Conservation (phyloP, 352 stramenopile genomes). For the Globisporangium irregulare region DNA sequence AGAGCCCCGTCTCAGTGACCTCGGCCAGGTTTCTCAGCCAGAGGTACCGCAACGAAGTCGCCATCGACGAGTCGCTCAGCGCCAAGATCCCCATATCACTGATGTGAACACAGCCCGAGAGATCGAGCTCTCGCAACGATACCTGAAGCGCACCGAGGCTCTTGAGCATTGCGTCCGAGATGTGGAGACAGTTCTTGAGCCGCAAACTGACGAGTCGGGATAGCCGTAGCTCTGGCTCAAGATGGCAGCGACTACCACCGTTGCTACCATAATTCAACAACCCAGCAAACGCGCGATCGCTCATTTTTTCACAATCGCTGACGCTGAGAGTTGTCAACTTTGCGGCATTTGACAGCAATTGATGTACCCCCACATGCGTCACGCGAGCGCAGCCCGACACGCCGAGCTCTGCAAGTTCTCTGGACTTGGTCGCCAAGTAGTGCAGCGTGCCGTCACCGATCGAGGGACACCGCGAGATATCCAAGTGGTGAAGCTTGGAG, state of each 20-base stretch:
- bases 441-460: constrained; percentile 43
- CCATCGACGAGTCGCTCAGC: constrained; percentile 47
- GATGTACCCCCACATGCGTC: constrained; percentile 22
- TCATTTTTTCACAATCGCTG: constrained; percentile 34
- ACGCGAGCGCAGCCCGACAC: constrained; percentile 30
- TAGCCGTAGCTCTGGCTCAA: background rate
- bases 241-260: background rate
- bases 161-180: constrained; percentile 45
- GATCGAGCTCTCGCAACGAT: constrained; percentile 73
- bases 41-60: constrained; percentile 50
- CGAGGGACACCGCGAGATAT: constrained; percentile 43
- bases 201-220: constrained; percentile 36
- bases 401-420: constrained; percentile 21
- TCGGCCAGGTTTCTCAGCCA: constrained; percentile 57
- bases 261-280: background rate
- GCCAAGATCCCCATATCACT: constrained; percentile 79
- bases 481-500: constrained; percentile 35
- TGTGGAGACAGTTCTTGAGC: constrained; percentile 32
- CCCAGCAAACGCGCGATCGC: constrained; percentile 30
- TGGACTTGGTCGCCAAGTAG: constrained; percentile 21
- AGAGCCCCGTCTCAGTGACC: constrained; percentile 74
- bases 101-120: constrained; percentile 68
- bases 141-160: constrained; percentile 44
- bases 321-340: constrained; percentile 29
- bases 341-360: constrained; percentile 22